These are phyloP conservation scores for Tricharina praecox DNA, from an alignment of 495 filamentous ascomycete genomes.

Conservation along the genomic window DNA sequence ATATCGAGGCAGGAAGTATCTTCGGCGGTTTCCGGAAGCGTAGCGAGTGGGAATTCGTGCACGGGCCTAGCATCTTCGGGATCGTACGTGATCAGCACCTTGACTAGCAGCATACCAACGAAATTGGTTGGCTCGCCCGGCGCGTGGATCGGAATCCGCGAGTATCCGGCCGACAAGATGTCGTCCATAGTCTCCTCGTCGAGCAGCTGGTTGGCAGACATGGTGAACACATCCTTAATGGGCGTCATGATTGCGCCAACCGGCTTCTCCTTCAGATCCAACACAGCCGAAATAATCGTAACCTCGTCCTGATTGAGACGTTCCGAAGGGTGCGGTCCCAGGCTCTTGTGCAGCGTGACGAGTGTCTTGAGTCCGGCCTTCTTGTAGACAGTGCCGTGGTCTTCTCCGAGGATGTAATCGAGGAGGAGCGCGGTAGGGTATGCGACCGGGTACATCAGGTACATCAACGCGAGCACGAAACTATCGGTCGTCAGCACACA, in stretches of 20 bases:
- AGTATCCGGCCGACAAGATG: conserved; percentile 86
- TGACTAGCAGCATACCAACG: conserved; percentile 92
- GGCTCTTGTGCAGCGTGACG: conserved; percentile 79
- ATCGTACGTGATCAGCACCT: conserved; percentile 96
- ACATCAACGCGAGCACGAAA: conserved; percentile 79
- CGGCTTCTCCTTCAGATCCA: conserved; percentile 90
- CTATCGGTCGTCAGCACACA: conserved; percentile 3
- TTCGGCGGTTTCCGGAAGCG: conserved; percentile 80
- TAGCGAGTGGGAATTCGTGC: conserved; percentile 77
- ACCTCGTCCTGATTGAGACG: conserved; percentile 94
- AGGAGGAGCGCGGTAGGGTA: conserved; percentile 84
- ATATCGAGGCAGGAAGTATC: conserved; percentile 95
- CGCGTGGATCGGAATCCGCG: conserved; percentile 82
- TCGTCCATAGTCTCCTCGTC: conserved; percentile 84
- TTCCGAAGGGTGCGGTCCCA: conserved; percentile 66
- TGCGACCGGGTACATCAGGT: conserved; percentile 65
- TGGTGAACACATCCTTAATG: conserved; percentile 89
- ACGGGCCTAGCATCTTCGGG: conserved; percentile 78
- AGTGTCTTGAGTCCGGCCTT: conserved; percentile 83
- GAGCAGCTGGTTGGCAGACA: conserved; percentile 79
- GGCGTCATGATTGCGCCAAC: conserved; percentile 95
- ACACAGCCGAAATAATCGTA: conserved; percentile 90
- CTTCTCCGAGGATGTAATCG: conserved; percentile 72
- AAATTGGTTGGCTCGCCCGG: conserved; percentile 73
- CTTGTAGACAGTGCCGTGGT: conserved; percentile 90